Base-by-base conservation (phyloP, 2,329 filamentous ascomycete species). In the Camptophora hylomeconis region DNA sequence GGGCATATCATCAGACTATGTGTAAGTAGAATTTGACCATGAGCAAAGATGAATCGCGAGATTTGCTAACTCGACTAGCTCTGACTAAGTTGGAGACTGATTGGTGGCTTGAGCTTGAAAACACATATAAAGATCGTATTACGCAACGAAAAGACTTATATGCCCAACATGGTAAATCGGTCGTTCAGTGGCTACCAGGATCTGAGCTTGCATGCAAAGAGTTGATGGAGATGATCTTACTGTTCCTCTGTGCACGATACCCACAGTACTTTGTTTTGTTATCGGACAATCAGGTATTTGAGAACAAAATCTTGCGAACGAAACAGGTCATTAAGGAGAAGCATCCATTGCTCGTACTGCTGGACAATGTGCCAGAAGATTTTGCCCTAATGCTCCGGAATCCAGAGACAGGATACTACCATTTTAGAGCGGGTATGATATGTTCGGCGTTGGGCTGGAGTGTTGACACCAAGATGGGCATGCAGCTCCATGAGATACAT, bases 1-100 rank as follows among this genome's bases (percentile, higher is more conserved):
- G 83, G 83, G 60, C 66, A 0, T 92, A 92, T 47, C 80, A 89
- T 48, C 83, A 92, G 48, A 92, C 82, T 0, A 92, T 92, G 83
- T 80, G 81, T 87, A 67, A 44, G 75, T 63, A 24, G 20, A 10
- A 16, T 16, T 3, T n/a, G n/a, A n/a, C n/a, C n/a, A n/a, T n/a
- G n/a, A n/a, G n/a, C n/a, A n/a, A n/a, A n/a, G n/a, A n/a, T n/a
- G n/a, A n/a, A n/a, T n/a, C n/a, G n/a, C 11, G 31, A 10, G 10
- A 7, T 16, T 19, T 20, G 13, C 9, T 16, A 17, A 14, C 8
- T 35, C 12, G 4, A 25, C 22, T 35, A 89, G 80, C 81, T 2
- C 59, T 87, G 6, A 75, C 69, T 23, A 92, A 82, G 42, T 58
- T 89, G 51, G 80, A 92, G 37, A 59, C 73, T 0, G 75, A 92